phyloP scores from a whole-genome alignment of 2,329 filamentous ascomycete species.

The Aspergillus felis region DNA sequence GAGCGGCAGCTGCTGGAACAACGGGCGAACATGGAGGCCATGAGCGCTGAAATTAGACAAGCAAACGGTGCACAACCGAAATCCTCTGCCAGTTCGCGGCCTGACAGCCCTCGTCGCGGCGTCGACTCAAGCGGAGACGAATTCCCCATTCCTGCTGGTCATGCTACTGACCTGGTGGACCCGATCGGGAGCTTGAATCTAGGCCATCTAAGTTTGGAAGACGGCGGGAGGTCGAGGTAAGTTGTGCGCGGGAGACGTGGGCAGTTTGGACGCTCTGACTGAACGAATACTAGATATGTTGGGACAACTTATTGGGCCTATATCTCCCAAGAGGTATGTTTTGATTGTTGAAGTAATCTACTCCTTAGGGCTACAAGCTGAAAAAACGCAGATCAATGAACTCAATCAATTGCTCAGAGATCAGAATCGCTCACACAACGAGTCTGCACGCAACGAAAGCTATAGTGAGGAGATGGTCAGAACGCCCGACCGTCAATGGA shows the following conservation, averaged over 20 bases:
- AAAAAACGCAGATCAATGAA: constrained; percentile 38
- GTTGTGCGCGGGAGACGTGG: constrained; percentile 15
- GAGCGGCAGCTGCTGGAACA: constrained; percentile 18
- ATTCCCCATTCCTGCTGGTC: constrained; percentile 40
- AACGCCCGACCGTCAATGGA: constrained; percentile 18
- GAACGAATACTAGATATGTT: constrained; percentile 35
- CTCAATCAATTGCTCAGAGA: constrained; percentile 42
- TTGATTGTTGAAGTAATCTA: background rate
- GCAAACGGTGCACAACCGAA: constrained; percentile 13
- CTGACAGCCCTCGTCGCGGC: constrained; percentile 31
- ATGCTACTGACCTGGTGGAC: constrained; percentile 41
- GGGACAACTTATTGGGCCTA: constrained; percentile 46
- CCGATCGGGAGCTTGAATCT: constrained; percentile 40
- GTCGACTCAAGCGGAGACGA: constrained; percentile 37
- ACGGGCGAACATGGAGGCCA: constrained; percentile 13
- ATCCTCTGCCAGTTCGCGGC: constrained; percentile 15
- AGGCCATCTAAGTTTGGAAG: constrained; percentile 42
- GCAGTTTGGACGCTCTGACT: background rate
- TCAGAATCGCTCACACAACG: constrained; percentile 36
- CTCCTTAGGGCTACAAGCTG: constrained; percentile 1
- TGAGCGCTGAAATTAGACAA: constrained; percentile 17
- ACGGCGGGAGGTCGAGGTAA: constrained; percentile 41
- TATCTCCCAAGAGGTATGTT: constrained; percentile 40
- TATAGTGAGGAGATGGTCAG: constrained; percentile 19
- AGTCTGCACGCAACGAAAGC: constrained; percentile 16